These are phyloP conservation scores for Melampsora allii-populina DNA, from an alignment of 1,284 basidiomycete genomes.

Conservation along the genomic window DNA sequence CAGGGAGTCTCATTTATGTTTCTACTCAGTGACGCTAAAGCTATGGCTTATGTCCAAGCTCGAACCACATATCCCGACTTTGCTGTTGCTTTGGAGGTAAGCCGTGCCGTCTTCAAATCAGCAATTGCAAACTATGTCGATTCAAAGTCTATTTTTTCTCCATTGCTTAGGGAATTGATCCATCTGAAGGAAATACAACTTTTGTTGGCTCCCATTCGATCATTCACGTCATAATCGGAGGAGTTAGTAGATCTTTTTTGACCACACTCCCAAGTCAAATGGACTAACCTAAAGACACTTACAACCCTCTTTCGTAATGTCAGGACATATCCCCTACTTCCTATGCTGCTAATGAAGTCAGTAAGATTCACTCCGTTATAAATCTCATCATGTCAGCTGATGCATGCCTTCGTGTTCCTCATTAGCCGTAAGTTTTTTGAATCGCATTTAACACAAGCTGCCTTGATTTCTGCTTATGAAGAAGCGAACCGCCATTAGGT, in stretches of 20 bases:
- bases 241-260: conserved; percentile 4
- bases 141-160: neutral
- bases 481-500: neutral
- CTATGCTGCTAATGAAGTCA: conserved; percentile 38
- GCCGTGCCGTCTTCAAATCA: neutral
- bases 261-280: too few species aligned
- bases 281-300: neutral
- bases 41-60: conserved; percentile 1
- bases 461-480: neutral
- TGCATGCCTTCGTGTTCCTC: neutral
- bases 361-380: neutral
- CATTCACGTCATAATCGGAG: conserved; percentile 34
- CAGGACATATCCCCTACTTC: conserved; percentile 34
- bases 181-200: neutral
- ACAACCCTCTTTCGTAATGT: neutral
- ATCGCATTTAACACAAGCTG: too few species aligned
- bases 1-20: neutral
- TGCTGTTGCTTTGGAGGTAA: conserved; percentile 22
- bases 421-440: conserved; percentile 19
- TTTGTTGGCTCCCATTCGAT: conserved; percentile 21
- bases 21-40: conserved; percentile 2
- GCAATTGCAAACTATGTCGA: neutral
- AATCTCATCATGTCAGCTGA: neutral
- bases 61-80: conserved; percentile 13
- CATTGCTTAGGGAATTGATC: conserved; percentile 22